Conservation (phyloP, 805 yeast species). For the Peterozyma toletana region DNA sequence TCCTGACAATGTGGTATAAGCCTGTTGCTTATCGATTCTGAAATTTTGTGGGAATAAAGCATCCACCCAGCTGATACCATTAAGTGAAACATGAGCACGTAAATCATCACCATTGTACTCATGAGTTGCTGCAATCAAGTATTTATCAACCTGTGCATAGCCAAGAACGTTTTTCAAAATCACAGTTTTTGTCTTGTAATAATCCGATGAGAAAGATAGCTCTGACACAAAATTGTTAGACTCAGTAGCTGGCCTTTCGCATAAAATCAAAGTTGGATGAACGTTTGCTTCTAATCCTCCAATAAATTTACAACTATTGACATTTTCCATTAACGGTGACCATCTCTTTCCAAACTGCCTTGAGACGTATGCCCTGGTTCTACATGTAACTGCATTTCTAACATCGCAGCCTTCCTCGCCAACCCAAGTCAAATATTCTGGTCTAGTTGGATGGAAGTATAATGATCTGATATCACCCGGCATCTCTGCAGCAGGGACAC, state of each 20-base stretch:
- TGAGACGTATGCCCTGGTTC: constrained; percentile 51
- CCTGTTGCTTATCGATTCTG: constrained; percentile 48
- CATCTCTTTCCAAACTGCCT: constrained; percentile 63
- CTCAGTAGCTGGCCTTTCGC: constrained; percentile 41
- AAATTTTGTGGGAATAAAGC: constrained; percentile 69
- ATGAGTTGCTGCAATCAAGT: constrained; percentile 60
- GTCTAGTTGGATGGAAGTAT: constrained; percentile 56
- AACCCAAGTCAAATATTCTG: constrained; percentile 58
- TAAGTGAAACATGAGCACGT: constrained; percentile 62
- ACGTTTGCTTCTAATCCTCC: constrained; percentile 37
- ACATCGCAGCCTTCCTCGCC: constrained; percentile 54
- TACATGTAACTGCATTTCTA: constrained; percentile 37
- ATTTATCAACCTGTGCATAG: constrained; percentile 62
- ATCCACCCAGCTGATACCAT: constrained; percentile 66
- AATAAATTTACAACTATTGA: constrained; percentile 58
- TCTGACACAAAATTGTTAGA: constrained; percentile 22
- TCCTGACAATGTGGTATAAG: constrained; percentile 73
- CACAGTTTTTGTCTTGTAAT: constrained; percentile 31
- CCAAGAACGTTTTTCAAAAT: constrained; percentile 57
- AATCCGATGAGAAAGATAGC: constrained; percentile 42
- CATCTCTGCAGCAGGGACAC: constrained; percentile 47
- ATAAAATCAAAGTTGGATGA: constrained; percentile 48
- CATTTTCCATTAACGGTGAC: constrained; percentile 43
- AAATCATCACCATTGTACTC: constrained; percentile 37
- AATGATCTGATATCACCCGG: constrained; percentile 32